Evolutionary conservation across 2,329 filamentous ascomycete species (phyloP).

Genomic region (Fusarium mexicanum): DNA sequence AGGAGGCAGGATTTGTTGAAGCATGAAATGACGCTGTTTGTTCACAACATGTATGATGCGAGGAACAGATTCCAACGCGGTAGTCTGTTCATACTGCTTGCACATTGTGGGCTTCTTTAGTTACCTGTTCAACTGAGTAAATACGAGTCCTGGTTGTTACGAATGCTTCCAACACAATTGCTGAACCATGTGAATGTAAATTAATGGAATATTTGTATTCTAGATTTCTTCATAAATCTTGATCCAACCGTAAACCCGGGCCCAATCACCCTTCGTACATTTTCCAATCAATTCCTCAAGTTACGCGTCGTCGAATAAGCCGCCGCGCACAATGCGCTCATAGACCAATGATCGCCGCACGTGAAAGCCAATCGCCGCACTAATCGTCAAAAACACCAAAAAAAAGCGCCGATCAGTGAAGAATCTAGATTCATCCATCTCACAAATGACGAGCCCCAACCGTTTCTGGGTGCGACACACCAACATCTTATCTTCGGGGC

Average conservation of each 20-base stretch:
- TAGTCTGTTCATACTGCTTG: not conserved
- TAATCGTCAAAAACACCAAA: not conserved
- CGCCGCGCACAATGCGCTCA: not conserved
- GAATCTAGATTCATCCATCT: not conserved
- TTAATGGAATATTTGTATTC: not conserved
- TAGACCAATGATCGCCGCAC: not conserved
- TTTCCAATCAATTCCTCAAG: not conserved
- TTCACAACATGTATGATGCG: not conserved
- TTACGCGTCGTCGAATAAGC: not conserved
- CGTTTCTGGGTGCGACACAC: not conserved
- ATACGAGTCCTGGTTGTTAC: not conserved
- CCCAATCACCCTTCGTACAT: not conserved
- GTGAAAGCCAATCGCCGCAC: not conserved
- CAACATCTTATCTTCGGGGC: conserved; percentile 22
- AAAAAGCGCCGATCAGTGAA: not conserved
- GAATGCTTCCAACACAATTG: not conserved
- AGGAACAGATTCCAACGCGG: not conserved
- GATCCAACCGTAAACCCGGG: not conserved
- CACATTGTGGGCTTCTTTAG: not conserved
- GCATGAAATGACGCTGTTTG: not conserved
- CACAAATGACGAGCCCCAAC: not conserved
- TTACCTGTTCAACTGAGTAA: not conserved
- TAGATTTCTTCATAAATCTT: not conserved
- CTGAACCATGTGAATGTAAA: not conserved
- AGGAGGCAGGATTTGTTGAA: too few species aligned